phyloP scores from a whole-genome alignment of 208 protist genomes.

The Trypanosoma lewisi region DNA sequence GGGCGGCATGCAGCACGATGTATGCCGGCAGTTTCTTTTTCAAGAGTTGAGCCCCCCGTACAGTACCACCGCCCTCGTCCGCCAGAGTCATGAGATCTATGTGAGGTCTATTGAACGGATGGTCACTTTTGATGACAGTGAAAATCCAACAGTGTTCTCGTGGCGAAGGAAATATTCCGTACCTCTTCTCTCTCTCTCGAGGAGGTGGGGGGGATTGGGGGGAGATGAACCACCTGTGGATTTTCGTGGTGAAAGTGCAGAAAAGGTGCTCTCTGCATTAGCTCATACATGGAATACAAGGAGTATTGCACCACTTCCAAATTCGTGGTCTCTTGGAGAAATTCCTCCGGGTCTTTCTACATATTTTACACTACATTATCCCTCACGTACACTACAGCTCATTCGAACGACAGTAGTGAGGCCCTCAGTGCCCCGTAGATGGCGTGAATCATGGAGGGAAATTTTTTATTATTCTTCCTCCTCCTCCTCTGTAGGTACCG shows the following conservation, averaged over 20 bases:
- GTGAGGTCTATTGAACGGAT: constrained; percentile 9
- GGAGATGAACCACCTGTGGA: constrained; percentile 9
- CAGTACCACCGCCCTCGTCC: background rate
- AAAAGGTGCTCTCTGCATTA: constrained; percentile 7
- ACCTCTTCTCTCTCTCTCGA: constrained; percentile 5
- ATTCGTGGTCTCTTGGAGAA: constrained; percentile 12
- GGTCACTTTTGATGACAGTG: background rate
- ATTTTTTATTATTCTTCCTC: background rate
- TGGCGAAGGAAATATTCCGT: background rate
- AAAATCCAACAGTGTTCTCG: background rate
- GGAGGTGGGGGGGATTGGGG: background rate
- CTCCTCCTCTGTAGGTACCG: too few species aligned
- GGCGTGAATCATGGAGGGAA: constrained; percentile 10
- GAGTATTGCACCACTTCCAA: background rate
- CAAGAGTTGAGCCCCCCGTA: constrained; percentile 15
- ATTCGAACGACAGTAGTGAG: constrained; percentile 13
- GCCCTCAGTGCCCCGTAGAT: constrained; percentile 5
- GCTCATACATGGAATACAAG: constrained; percentile 4
- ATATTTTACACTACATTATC: constrained; percentile 19
- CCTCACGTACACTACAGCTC: constrained; percentile 4
- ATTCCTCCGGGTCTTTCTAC: constrained; percentile 27
- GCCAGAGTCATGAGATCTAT: constrained; percentile 15
- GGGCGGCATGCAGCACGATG: constrained; percentile 18
- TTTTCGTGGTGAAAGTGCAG: constrained; percentile 7
- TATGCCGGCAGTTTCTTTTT: constrained; percentile 20